phyloP scores from a whole-genome alignment of 371 early-diverging fungal species.

The Mortierella polycephala region DNA sequence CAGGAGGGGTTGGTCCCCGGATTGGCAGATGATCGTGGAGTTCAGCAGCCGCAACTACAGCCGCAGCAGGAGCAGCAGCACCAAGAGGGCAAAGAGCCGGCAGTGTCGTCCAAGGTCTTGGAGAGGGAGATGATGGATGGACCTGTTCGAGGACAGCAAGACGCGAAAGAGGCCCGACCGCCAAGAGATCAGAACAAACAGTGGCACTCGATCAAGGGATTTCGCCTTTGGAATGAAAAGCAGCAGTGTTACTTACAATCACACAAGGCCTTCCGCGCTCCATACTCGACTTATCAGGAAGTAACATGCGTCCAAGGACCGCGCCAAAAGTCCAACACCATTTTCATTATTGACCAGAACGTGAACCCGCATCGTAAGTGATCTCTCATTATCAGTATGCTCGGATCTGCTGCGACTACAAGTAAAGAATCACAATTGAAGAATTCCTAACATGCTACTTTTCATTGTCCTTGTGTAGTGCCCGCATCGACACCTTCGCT shows the following conservation, averaged over 20 bases:
- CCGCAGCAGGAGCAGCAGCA: neutral
- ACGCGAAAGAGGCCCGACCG: neutral
- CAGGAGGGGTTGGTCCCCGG: conserved; percentile 27
- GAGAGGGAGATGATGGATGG: conserved; percentile 19
- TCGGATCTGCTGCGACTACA: neutral
- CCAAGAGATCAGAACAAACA: conserved; percentile 20
- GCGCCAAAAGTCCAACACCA: conserved; percentile 43
- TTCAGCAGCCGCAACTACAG: neutral
- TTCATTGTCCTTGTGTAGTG: conserved; percentile 8
- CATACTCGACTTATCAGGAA: conserved; percentile 42
- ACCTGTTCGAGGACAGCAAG: neutral
- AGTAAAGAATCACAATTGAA: neutral
- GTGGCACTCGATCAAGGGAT: conserved; percentile 53
- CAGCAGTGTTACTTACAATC: conserved; percentile 42
- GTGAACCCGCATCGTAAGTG: conserved; percentile 36
- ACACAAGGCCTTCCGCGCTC: conserved; percentile 33
- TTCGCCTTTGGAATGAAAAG: conserved; percentile 38
- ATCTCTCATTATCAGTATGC: neutral
- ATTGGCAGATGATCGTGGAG: conserved; percentile 32
- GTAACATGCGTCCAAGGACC: conserved; percentile 41
- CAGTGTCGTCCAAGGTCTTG: neutral
- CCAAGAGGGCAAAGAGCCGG: neutral
- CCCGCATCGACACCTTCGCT: conserved; percentile 39
- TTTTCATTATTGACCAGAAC: conserved; percentile 47
- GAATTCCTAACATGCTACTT: neutral